Base-by-base conservation (phyloP, 2,329 filamentous ascomycete species). In the Lachnellula suecica region DNA sequence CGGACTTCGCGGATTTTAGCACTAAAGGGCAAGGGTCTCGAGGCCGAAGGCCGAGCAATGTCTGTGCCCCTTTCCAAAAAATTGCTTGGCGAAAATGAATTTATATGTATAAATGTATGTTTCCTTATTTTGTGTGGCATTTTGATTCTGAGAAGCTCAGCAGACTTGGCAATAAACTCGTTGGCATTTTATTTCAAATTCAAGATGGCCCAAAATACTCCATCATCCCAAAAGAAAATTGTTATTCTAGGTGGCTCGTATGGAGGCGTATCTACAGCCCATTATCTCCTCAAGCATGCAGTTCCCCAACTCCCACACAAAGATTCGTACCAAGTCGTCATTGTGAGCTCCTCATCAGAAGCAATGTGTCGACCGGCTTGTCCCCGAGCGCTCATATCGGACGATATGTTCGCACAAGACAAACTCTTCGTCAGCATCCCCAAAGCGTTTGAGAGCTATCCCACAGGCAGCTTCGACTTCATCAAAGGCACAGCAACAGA, bases 211-310 rank as follows among this genome's bases (percentile, higher is more conserved):
- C 15, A 48, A 38, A 40, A 47, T 24, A 38, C 24, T 31, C 44
- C 22, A 4, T 11, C 17, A 15, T 43, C 41, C 15, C 35, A 44
- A 25, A 58, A 61, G 34, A 59, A 60, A 6, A 77, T 82, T 51
- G 65, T 82, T 54, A 70, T 83, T 20, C 65, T 83, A 2, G 80
- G 80, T 22, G 78, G 73, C 19, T 81, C 78, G 9, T 82, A 77
- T 55, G 77, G 66, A 10, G 79, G 79, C 22, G 50, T 81, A 4
- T 75, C 74, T 5, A 71, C 68, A 4, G 77, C 79, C 1, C 79
- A 84, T 57, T 79, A 79, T 57, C 67, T 80, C 24, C 73, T 80
- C 24, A 76, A 76, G 54, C 78, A 83, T 67, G 70, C 71, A 22
- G 43, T 82, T 9, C 76, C 79, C 9, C 63, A 71, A 1, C 58